Evolutionary conservation across 345 rosid species (phyloP).

Genomic region (Gossypium turneri): DNA sequence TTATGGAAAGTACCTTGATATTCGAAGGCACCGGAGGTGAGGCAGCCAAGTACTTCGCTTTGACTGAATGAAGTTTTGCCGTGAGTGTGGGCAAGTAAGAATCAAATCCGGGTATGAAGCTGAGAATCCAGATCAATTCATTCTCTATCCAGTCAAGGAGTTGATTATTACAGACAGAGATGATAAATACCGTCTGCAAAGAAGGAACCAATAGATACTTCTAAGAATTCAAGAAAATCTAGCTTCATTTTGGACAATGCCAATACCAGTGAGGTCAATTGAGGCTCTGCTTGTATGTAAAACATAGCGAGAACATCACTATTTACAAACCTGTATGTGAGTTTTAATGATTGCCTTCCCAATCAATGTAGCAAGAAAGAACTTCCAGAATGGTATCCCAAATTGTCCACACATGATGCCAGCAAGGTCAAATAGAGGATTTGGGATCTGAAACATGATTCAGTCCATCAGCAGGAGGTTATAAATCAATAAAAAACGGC

Average conservation of each 20-base stretch:
- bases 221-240: neutral
- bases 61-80: slow-evolving; percentile 52
- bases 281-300: neutral
- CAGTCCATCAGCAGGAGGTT: slow-evolving; percentile 10
- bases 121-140: slow-evolving; percentile 73
- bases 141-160: slow-evolving; percentile 94
- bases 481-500: neutral
- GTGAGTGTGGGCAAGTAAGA: slow-evolving; percentile 52
- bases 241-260: neutral
- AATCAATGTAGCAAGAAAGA: slow-evolving; percentile 76
- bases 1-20: slow-evolving; percentile 44
- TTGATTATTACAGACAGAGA: slow-evolving; percentile 88
- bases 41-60: slow-evolving; percentile 65
- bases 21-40: slow-evolving; percentile 44
- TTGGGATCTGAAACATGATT: slow-evolving; percentile 61
- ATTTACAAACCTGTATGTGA: slow-evolving; percentile 82
- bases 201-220: neutral
- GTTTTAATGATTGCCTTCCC: slow-evolving; percentile 96
- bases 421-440: slow-evolving; percentile 97
- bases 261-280: neutral
- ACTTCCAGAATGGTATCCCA: slow-evolving; percentile 89
- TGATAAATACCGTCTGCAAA: slow-evolving; percentile 82
- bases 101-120: slow-evolving; percentile 72
- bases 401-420: slow-evolving; percentile 99
- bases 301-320: slow-evolving; percentile 1